Conservation (phyloP, 768 basidiomycete genomes). For the Lactarius sanguifluus region DNA sequence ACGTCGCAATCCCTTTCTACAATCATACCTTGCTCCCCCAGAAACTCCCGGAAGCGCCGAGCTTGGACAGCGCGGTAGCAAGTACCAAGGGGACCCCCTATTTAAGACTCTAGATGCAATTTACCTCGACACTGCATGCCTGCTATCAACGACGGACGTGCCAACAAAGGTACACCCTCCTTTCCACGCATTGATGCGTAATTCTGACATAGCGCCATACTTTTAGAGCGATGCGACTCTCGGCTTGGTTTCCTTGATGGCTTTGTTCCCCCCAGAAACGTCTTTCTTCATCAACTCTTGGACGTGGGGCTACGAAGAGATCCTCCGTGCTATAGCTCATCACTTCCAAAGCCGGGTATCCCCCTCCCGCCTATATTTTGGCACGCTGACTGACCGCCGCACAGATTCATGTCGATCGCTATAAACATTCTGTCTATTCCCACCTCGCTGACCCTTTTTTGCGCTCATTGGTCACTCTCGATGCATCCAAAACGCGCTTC, state of each 20-base stretch:
- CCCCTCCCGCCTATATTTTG: neutral
- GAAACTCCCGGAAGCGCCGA: neutral
- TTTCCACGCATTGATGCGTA: neutral
- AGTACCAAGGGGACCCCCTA: neutral
- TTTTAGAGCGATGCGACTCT: slow-evolving; percentile 60
- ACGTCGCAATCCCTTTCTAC: slow-evolving; percentile 65
- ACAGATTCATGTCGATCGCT: slow-evolving; percentile 88
- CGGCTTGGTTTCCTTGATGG: slow-evolving; percentile 70
- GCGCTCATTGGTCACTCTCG: slow-evolving; percentile 55
- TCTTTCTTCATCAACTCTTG: slow-evolving; percentile 90
- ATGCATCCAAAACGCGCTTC: slow-evolving; percentile 69
- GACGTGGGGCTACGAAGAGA: slow-evolving; percentile 97
- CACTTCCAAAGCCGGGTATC: slow-evolving; percentile 63
- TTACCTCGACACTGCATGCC: slow-evolving; percentile 78
- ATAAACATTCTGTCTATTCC: slow-evolving; percentile 72
- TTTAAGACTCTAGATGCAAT: slow-evolving; percentile 64
- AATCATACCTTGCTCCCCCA: slow-evolving; percentile 57
- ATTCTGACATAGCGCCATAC: neutral
- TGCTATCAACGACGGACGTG: slow-evolving; percentile 42
- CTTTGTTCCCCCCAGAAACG: slow-evolving; percentile 58
- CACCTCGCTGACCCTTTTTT: slow-evolving; percentile 60
- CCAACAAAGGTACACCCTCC: slow-evolving; percentile 7
- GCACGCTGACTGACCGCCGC: neutral
- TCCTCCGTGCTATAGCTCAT: slow-evolving; percentile 71
- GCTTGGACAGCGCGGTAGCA: neutral